These are phyloP conservation scores for Tolypocladium endophyticum DNA, from an alignment of 2,329 filamentous ascomycete genomes.

Conservation along the genomic window DNA sequence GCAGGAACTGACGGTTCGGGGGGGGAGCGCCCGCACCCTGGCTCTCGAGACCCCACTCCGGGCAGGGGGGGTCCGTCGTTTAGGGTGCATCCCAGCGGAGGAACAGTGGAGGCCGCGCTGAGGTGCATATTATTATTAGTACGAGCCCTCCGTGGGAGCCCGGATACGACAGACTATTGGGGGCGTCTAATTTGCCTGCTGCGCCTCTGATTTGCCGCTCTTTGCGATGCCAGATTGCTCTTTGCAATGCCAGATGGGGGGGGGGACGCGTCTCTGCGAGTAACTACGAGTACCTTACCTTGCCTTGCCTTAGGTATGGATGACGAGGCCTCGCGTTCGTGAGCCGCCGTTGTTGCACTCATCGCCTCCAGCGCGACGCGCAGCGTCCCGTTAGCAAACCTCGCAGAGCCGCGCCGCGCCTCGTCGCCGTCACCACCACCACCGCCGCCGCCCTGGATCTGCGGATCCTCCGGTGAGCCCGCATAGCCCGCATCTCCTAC, in stretches of 20 bases:
- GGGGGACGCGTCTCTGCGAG: no score
- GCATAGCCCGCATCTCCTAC: not conserved
- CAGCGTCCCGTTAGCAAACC: no score
- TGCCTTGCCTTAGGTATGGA: no score
- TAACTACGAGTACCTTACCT: no score
- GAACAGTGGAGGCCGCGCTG: not conserved
- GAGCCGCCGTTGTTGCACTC: no score
- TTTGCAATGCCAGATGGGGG: no score
- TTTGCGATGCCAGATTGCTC: not conserved
- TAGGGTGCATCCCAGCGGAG: not conserved
- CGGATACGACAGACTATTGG: not conserved
- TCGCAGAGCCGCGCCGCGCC: not conserved
- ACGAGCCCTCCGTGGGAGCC: not conserved
- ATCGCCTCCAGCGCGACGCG: no score
- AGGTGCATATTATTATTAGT: not conserved
- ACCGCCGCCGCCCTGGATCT: not conserved
- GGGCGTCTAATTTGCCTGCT: not conserved
- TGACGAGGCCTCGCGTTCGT: no score
- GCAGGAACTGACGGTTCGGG: not conserved
- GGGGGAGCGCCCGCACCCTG: not conserved
- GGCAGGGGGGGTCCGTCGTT: not conserved
- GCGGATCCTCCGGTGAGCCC: not conserved
- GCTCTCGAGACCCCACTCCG: not conserved
- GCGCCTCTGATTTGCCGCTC: not conserved
- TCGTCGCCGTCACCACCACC: not conserved